phyloP scores from a whole-genome alignment of 345 rosid species.

The Euphorbia peplus region DNA sequence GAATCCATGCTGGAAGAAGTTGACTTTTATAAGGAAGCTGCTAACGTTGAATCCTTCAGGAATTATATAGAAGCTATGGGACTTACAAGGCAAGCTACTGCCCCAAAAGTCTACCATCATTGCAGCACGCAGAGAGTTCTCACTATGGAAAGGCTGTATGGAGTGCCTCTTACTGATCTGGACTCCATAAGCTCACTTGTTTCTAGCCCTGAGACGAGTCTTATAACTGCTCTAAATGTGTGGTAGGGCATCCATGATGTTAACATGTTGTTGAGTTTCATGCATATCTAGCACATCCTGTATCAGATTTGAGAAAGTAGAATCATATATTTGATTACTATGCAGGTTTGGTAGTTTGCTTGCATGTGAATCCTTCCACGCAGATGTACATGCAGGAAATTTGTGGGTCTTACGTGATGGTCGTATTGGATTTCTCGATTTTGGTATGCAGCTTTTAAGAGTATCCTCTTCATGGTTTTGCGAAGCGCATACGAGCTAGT shows the following conservation, averaged over 20 bases:
- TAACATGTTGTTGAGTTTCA: slow-evolving; percentile 13
- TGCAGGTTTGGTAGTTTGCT: slow-evolving; percentile 96
- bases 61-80: slow-evolving; percentile 85
- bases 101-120: slow-evolving; percentile 78
- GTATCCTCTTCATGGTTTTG: slow-evolving; percentile 1
- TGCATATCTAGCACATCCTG: not conserved
- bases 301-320: slow-evolving; percentile 6
- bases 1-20: slow-evolving; percentile 99
- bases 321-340: slow-evolving; percentile 6
- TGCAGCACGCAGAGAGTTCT: slow-evolving; percentile 80
- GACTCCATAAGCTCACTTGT: slow-evolving; percentile 89
- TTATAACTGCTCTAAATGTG: slow-evolving; percentile 90
- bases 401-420: slow-evolving; percentile 93
- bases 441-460: slow-evolving; percentile 47
- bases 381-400: slow-evolving; percentile 99
- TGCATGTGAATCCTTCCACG: slow-evolving; percentile 93
- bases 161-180: slow-evolving; percentile 96
- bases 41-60: slow-evolving; percentile 71
- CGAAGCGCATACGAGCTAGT: not conserved
- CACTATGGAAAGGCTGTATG: slow-evolving; percentile 97
- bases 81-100: slow-evolving; percentile 85
- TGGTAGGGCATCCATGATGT: slow-evolving; percentile 48
- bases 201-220: slow-evolving; percentile 82
- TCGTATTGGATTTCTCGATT: slow-evolving; percentile 96
- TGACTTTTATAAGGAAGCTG: slow-evolving; percentile 86